Evolutionary conservation across 2,329 filamentous ascomycete genomes (phyloP).

Genomic region (Paecilomyces sp.): DNA sequence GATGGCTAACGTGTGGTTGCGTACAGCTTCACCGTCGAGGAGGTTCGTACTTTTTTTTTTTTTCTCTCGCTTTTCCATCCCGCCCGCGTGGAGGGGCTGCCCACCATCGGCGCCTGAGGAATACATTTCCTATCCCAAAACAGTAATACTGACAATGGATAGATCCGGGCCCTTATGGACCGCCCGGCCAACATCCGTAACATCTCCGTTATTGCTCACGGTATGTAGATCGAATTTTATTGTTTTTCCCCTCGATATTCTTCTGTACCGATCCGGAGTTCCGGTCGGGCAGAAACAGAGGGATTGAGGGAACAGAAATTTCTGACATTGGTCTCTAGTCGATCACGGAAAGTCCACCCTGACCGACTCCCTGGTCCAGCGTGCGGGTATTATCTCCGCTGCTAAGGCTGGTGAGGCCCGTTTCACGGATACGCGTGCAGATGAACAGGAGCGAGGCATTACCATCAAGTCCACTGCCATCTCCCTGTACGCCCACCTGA

Average conservation of each 20-base stretch:
- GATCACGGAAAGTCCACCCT: constrained; percentile 99
- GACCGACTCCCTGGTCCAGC: constrained; percentile 97
- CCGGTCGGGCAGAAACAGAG: not conserved
- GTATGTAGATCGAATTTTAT: constrained; percentile 35
- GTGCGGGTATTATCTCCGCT: constrained; percentile 98
- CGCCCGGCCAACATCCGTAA: constrained; percentile 64
- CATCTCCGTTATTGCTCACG: constrained; percentile 99
- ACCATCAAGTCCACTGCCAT: constrained; percentile 99
- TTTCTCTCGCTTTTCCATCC: not conserved
- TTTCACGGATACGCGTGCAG: constrained; percentile 92
- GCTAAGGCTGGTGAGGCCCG: constrained; percentile 93
- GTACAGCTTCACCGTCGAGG: constrained; percentile 93
- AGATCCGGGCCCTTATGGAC: constrained; percentile 45
- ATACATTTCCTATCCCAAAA: not conserved
- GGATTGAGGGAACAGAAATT: not conserved
- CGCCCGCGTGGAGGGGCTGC: constrained; percentile 3
- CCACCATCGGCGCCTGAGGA: constrained; percentile 1
- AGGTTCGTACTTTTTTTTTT: constrained; percentile 42
- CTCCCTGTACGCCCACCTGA: constrained; percentile 85
- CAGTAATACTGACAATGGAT: constrained; percentile 14
- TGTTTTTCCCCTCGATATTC: not conserved
- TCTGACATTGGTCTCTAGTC: constrained; percentile 43
- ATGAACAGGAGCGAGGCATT: constrained; percentile 99
- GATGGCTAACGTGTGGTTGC: not conserved
- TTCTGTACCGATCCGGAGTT: not conserved